Evolutionary conservation across 345 rosid species (phyloP), one percentile per base, ranked within the genome.

Genomic region (Erucastrum elatum): DNA sequence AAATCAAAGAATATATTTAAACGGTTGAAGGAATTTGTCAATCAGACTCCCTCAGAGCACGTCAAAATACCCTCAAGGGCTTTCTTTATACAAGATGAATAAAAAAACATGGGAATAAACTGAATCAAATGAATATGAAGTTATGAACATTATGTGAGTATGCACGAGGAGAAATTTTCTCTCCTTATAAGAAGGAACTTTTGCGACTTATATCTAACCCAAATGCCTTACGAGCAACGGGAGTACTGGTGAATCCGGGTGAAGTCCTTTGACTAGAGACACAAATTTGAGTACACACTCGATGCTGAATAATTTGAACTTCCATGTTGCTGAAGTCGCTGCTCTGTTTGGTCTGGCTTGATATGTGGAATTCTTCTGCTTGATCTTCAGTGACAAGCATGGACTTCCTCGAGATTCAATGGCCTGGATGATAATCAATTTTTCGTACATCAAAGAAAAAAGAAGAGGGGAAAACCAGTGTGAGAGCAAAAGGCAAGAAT

Each of bases 201-300:
- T 31, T n/a, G 31, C 59, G 70, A 51, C 66, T 69, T 56, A 69
- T 69, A 13, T 74, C 75, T 80, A 6, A 55, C 56, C 67, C 71
- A 69, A 69, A 70, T 70, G 78, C 82, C 86, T 88, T 79, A 88
- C 76, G 25, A 77, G 82, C 84, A 92, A 73, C 12, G 94, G 91
- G 21, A 81, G 68, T 5, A 73, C 31, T 0, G 76, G 64, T 12
- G 75, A 78, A 77, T 80, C 87, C 4, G 87, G 78, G 73, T 88
- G 95, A 77, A 90, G 87, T 76, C 92, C 95, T 83, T 87, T 90
- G 78, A 94, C 44, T 72, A 92, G 75, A 51, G 89, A 83, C 80
- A 85, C 90, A 66, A 94, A 89, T 72, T 90, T 90, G 61, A 68
- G 71, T 37, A 86, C 76, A 77, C 87, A 79, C 7, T 81, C 85